Evolutionary conservation across 2,329 filamentous ascomycete species (phyloP).

Genomic region (Trichoderma brevicompactum): DNA sequence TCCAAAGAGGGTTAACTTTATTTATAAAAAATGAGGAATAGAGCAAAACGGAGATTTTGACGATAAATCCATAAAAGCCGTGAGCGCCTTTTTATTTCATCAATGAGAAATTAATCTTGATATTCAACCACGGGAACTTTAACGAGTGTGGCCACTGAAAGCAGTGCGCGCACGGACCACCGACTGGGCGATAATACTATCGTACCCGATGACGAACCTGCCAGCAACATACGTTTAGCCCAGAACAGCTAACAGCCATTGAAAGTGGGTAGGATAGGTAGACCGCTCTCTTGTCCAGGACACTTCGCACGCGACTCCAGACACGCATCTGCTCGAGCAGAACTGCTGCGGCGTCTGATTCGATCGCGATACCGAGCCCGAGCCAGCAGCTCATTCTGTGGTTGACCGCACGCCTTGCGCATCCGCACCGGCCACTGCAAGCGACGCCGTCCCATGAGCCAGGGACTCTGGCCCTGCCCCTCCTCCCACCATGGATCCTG

Average conservation of each 20-base stretch:
- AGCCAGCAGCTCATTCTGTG: slow-evolving; percentile 1
- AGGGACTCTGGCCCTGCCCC: slow-evolving; percentile 43
- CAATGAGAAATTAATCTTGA: not conserved
- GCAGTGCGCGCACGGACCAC: slow-evolving; percentile 29
- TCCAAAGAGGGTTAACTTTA: too few relatives aligned
- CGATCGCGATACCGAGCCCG: not conserved
- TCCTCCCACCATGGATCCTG: slow-evolving; percentile 61
- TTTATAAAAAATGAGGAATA: not conserved
- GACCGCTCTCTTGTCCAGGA: slow-evolving; percentile 26
- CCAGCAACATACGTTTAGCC: not conserved
- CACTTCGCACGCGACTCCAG: slow-evolving; percentile 24
- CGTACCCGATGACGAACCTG: slow-evolving; percentile 28
- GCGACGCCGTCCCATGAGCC: slow-evolving; percentile 40
- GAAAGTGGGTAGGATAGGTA: slow-evolving; percentile 29
- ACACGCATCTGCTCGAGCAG: slow-evolving; percentile 2
- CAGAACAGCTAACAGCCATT: slow-evolving; percentile 14
- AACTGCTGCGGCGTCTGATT: not conserved
- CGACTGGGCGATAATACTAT: not conserved
- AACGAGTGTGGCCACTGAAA: not conserved
- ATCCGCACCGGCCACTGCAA: slow-evolving; percentile 3
- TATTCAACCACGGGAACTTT: too few relatives aligned
- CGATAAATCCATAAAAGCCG: too few relatives aligned
- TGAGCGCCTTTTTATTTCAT: not conserved
- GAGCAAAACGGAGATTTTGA: too few relatives aligned
- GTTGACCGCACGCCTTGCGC: slow-evolving; percentile 1